Evolutionary conservation across 1,139 yeast species (phyloP), one percentile per base, ranked within the genome.

Genomic region (Protomyces lactucae-debilis): DNA sequence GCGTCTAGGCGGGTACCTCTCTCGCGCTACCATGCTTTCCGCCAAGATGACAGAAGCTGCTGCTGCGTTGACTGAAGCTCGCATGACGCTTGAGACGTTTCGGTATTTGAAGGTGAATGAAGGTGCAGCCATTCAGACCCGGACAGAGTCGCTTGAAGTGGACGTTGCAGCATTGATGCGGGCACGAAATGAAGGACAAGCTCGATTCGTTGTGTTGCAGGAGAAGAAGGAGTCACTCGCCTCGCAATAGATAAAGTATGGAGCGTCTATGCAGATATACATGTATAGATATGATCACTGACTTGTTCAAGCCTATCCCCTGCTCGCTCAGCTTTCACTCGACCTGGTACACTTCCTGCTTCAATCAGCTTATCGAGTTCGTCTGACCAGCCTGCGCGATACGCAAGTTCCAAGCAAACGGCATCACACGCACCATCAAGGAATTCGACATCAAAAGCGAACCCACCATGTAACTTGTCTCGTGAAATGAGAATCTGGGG

Each of bases 401-500:
- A 79, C 65, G 86, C 80, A 2, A 92, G 75, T 73, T 84, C 83
- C 51, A 85, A 82, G 8, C 92, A 93, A 10, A 84, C 90, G 69
- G 89, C 95, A 73, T 93, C 98, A 76, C 98, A 91, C 70, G 83
- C 84, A 9, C 60, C 64, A 0, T 97, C 98, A 55, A 92, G 77
- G 18, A 93, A 74, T 39, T 86, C 83, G 25, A 90, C 83, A 73
- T 92, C 98, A 73, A 93, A 93, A 70, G 86, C 88, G 61, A 85
- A 80, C 73, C 88, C 93, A 55, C 79, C 79, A n/a, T 90, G 87
- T 0, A 89, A 85, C 5, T n/a, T 36, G 70, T 90, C 95, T 71
- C 83, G 84, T 72, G 91, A 90, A 67, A 93, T 87, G 65, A 90
- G 79, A 3, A 93, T 80, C 73, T 92, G 97, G 0, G 98, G 98